Conservation (phyloP, 2,329 filamentous ascomycete species). For the Myriosclerotinia curreyana region DNA sequence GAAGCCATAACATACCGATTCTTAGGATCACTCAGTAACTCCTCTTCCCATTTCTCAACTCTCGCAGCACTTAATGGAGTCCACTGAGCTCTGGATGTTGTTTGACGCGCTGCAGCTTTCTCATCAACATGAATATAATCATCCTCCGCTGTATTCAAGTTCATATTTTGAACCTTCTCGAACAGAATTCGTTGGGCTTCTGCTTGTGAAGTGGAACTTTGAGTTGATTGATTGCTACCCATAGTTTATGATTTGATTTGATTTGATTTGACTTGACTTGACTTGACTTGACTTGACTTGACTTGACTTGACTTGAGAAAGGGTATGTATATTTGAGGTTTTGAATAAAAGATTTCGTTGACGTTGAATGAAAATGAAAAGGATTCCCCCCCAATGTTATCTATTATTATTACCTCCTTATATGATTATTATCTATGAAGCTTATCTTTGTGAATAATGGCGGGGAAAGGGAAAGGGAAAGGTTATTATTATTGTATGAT, state of each 20-base stretch:
- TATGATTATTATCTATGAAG: no score
- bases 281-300: no score
- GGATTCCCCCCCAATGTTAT: no score
- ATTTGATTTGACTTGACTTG: no score
- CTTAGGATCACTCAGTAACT: constrained; percentile 62
- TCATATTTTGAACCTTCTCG: not conserved
- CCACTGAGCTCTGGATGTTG: constrained; percentile 40
- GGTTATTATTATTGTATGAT: not conserved
- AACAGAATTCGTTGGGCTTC: not conserved
- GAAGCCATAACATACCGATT: constrained; percentile 49
- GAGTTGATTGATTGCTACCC: constrained; percentile 5
- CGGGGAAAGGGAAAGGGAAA: not conserved
- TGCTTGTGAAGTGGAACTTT: not conserved
- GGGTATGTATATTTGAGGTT: no score
- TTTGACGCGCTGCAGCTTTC: constrained; percentile 26
- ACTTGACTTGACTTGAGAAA: no score
- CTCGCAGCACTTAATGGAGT: constrained; percentile 49
- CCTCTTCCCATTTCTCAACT: constrained; percentile 58
- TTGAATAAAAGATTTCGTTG: no score
- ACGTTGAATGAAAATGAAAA: no score
- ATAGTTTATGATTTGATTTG: not conserved
- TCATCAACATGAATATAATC: constrained; percentile 53
- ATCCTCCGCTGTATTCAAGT: not conserved
- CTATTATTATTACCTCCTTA: no score
- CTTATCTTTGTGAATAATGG: not conserved